These are phyloP conservation scores for Aphanomyces euteiches DNA, from an alignment of 352 stramenopile species.

Conservation along the genomic window DNA sequence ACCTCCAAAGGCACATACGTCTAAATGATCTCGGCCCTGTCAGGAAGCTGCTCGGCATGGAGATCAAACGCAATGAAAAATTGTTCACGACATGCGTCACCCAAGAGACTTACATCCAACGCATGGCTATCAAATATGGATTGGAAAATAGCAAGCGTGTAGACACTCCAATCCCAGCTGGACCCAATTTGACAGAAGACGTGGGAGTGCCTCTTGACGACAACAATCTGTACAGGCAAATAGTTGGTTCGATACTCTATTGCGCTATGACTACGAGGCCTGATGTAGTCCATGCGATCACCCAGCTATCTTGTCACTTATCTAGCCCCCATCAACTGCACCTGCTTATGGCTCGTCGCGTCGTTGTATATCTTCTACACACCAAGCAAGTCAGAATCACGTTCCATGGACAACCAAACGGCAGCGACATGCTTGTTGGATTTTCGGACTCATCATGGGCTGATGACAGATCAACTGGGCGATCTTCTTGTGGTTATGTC, in stretches of 20 bases:
- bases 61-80: background rate
- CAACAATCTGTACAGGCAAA: background rate
- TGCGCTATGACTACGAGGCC: constrained; percentile 5
- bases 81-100: background rate
- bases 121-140: background rate
- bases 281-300: constrained; percentile 14
- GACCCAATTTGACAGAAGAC: background rate
- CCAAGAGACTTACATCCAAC: background rate
- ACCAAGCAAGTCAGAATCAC: constrained; percentile 1
- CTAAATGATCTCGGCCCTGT: background rate
- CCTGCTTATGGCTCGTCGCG: constrained; percentile 2
- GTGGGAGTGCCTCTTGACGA: background rate
- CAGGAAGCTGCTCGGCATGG: background rate
- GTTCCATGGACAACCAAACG: background rate
- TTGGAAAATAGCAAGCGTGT: background rate
- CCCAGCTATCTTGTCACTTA: constrained; percentile 7
- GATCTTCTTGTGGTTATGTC: constrained; percentile 15
- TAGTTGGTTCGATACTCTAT: constrained; percentile 12
- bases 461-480: no score
- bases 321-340: constrained; percentile 1
- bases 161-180: background rate
- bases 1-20: background rate
- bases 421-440: constrained; percentile 15
- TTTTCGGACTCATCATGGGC: no score
- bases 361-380: constrained; percentile 5